Conservation (phyloP, 805 yeast species). For the Candida peoriensis region DNA sequence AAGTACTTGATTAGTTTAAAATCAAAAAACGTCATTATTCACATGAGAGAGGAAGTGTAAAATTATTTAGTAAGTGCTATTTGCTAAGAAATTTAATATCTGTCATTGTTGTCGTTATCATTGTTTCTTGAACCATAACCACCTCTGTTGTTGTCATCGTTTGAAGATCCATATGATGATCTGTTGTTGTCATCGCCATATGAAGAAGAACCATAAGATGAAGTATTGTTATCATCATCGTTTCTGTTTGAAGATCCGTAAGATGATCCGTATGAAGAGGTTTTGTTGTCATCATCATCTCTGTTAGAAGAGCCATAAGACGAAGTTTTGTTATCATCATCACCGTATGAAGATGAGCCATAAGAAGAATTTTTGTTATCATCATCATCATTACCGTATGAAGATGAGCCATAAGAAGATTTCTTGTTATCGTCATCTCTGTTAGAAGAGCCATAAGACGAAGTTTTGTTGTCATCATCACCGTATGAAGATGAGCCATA, state of each 20-base stretch:
- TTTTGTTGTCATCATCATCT: slow-evolving; percentile 11
- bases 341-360: slow-evolving; percentile 24
- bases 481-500: slow-evolving; percentile 1
- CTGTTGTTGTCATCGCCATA: slow-evolving; percentile 6
- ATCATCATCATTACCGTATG: slow-evolving; percentile 3
- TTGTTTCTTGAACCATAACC: slow-evolving; percentile 4
- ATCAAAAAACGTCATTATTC: too few relatives aligned
- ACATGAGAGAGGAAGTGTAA: too few relatives aligned
- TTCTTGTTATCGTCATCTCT: slow-evolving; percentile 2
- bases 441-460: slow-evolving; percentile 24
- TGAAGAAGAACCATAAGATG: slow-evolving; percentile 24
- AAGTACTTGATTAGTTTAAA: too few relatives aligned
- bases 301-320: slow-evolving; percentile 2
- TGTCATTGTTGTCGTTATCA: too few relatives aligned
- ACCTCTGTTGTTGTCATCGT: background rate
- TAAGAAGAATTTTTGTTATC: slow-evolving; percentile 18
- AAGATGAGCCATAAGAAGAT: slow-evolving; percentile 4
- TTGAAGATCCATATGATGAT: slow-evolving; percentile 17
- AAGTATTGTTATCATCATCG: slow-evolving; percentile 12
- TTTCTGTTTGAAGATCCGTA: slow-evolving; percentile 18
- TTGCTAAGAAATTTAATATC: too few relatives aligned
- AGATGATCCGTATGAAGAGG: slow-evolving; percentile 23
- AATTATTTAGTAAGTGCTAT: too few relatives aligned
- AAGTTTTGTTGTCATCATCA: slow-evolving; percentile 12
- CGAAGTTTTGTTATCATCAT: background rate